These are phyloP conservation scores for Onygenales sp. DNA, from an alignment of 2,329 filamentous ascomycete species.

Conservation along the genomic window DNA sequence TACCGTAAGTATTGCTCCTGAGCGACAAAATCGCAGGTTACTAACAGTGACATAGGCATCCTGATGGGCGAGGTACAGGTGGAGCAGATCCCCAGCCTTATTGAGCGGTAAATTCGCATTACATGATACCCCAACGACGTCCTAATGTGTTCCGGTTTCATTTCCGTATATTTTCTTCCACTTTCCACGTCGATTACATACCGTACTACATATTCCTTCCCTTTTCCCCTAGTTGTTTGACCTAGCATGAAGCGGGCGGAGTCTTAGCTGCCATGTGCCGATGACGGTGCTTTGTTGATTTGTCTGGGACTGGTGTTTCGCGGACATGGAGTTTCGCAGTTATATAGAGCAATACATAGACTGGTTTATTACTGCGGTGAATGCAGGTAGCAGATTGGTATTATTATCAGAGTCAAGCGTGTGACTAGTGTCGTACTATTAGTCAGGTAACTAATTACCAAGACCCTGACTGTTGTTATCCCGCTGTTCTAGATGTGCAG, in stretches of 20 bases:
- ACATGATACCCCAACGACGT: not conserved
- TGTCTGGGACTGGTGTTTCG: not conserved
- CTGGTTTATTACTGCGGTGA: too few relatives aligned
- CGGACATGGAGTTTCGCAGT: too few relatives aligned
- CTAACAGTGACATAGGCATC: conserved; percentile 45
- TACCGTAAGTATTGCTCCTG: conserved; percentile 40
- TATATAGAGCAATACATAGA: too few relatives aligned
- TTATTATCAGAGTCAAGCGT: too few relatives aligned
- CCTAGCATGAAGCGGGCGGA: not conserved
- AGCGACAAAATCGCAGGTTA: not conserved
- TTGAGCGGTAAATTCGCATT: conserved; percentile 34
- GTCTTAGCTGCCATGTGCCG: too few relatives aligned
- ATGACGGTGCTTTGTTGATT: not conserved
- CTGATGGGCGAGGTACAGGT: conserved; percentile 66
- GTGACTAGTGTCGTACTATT: too few relatives aligned
- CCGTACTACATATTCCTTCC: not conserved
- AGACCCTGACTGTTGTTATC: too few relatives aligned
- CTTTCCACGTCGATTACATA: too few relatives aligned
- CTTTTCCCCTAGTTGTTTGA: not conserved
- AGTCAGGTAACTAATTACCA: too few relatives aligned
- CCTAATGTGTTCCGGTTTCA: not conserved
- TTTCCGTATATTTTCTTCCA: not conserved
- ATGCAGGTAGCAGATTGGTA: too few relatives aligned
- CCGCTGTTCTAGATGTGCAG: too few relatives aligned
- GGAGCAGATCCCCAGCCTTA: conserved; percentile 68